Evolutionary conservation across 2,329 filamentous ascomycete species (phyloP).

Genomic region (Alternaria burnsii): DNA sequence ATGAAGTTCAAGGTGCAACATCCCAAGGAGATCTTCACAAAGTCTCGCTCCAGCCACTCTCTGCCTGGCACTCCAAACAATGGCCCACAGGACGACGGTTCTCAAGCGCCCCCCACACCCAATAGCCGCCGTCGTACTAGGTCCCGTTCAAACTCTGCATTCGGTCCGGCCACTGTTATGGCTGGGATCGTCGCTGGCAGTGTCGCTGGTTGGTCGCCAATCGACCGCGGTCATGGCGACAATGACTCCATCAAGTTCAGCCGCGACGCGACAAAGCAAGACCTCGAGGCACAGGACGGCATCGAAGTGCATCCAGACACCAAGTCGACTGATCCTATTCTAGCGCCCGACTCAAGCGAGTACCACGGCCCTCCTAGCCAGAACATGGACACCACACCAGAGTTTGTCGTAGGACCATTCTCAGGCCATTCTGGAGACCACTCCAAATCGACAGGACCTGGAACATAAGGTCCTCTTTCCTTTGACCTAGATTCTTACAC

Average conservation of each 20-base stretch:
- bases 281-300: slow-evolving; percentile 55
- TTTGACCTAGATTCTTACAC: not conserved
- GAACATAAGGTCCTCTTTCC: slow-evolving; percentile 1
- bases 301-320: slow-evolving; percentile 61
- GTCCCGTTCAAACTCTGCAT: slow-evolving; percentile 75
- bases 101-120: slow-evolving; percentile 59
- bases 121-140: slow-evolving; percentile 68
- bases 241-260: slow-evolving; percentile 53
- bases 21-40: slow-evolving; percentile 74
- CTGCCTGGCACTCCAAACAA: slow-evolving; percentile 70
- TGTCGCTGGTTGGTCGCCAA: slow-evolving; percentile 79
- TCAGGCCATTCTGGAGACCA: slow-evolving; percentile 42
- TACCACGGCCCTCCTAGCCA: slow-evolving; percentile 56
- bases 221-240: slow-evolving; percentile 59
- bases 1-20: slow-evolving; percentile 81
- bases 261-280: slow-evolving; percentile 44
- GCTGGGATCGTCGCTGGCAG: slow-evolving; percentile 82
- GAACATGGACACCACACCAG: slow-evolving; percentile 54
- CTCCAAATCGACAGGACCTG: slow-evolving; percentile 16
- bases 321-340: slow-evolving; percentile 57
- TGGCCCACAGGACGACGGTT: slow-evolving; percentile 53
- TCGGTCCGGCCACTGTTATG: slow-evolving; percentile 80
- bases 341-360: slow-evolving; percentile 54
- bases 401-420: slow-evolving; percentile 55
- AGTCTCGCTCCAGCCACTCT: slow-evolving; percentile 69